phyloP scores from a whole-genome alignment of 2,329 filamentous ascomycete genomes.

The Chalaropsis thielavioides region DNA sequence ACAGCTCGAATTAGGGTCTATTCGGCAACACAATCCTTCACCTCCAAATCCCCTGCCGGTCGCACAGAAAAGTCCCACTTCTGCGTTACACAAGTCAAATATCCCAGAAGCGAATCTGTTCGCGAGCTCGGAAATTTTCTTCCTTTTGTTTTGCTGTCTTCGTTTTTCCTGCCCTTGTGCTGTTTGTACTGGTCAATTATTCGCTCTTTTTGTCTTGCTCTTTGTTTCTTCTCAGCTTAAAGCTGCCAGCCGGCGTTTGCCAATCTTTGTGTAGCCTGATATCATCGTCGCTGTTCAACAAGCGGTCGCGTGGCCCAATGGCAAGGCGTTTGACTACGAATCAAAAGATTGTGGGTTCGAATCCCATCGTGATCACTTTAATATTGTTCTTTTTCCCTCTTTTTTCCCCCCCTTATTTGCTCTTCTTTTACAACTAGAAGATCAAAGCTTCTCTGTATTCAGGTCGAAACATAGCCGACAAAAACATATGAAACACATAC shows the following conservation, averaged over 20 bases:
- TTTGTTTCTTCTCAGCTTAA: no score
- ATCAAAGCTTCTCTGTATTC: not conserved
- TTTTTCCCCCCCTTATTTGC: not conserved
- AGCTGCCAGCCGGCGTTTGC: no score
- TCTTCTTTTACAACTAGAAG: not conserved
- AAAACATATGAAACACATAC: not conserved
- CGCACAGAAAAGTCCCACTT: not conserved
- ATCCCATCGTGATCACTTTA: not conserved
- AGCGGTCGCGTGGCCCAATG: no score
- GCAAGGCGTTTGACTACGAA: no score
- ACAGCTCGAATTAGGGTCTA: accelerated
- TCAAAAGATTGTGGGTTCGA: not conserved
- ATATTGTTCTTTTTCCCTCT: not conserved
- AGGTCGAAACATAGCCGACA: not conserved
- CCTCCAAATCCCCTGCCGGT: not conserved
- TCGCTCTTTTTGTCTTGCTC: not conserved
- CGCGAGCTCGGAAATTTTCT: not conserved
- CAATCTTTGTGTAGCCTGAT: no score
- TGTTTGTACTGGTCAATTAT: not conserved
- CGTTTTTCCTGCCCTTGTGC: not conserved
- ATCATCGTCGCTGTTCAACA: no score
- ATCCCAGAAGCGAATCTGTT: slow-evolving; percentile 5
- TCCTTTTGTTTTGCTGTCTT: not conserved
- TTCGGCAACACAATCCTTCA: not conserved
- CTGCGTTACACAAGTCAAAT: not conserved